phyloP scores from a whole-genome alignment of 2,329 filamentous ascomycete species.

The Taxawa tesnikishii region DNA sequence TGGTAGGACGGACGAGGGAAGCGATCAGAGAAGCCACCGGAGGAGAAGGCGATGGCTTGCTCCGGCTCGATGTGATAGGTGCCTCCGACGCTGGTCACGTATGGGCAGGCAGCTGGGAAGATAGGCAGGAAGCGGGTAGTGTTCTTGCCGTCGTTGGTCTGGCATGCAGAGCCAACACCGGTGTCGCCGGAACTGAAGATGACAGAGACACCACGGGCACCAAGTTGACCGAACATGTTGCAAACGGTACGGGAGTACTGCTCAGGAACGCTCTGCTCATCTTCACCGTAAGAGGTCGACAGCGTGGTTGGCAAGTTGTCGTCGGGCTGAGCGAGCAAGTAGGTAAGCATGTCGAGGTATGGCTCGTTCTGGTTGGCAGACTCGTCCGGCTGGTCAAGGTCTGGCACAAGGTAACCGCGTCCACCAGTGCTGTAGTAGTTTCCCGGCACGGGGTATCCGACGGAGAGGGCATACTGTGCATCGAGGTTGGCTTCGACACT shows the following conservation, averaged over 20 bases:
- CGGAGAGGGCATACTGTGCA: conserved; percentile 44
- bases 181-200: conserved; percentile 51
- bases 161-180: conserved; percentile 38
- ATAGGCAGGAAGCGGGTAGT: conserved; percentile 31
- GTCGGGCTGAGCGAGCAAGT: conserved; percentile 42
- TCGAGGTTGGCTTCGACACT: conserved; percentile 51
- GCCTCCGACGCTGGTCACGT: conserved; percentile 32
- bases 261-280: conserved; percentile 48
- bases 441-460: conserved; percentile 39
- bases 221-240: conserved; percentile 51
- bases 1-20: conserved; percentile 31
- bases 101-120: conserved; percentile 35
- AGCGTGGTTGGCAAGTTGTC: conserved; percentile 47
- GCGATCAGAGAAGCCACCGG: conserved; percentile 31
- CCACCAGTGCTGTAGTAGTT: conserved; percentile 43
- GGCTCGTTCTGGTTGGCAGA: conserved; percentile 54
- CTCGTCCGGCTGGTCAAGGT: conserved; percentile 28
- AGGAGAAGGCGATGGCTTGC: conserved; percentile 35
- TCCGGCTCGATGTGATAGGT: conserved; percentile 28
- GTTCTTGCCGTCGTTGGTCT: conserved; percentile 33
- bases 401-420: conserved; percentile 36
- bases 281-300: conserved; percentile 51
- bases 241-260: conserved; percentile 50
- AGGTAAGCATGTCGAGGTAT: conserved; percentile 49
- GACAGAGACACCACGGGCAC: conserved; percentile 51